Evolutionary conservation across 139 green algal genomes (phyloP), one percentile per base, ranked within the genome.

Genomic region (Picochlorum sp.): DNA sequence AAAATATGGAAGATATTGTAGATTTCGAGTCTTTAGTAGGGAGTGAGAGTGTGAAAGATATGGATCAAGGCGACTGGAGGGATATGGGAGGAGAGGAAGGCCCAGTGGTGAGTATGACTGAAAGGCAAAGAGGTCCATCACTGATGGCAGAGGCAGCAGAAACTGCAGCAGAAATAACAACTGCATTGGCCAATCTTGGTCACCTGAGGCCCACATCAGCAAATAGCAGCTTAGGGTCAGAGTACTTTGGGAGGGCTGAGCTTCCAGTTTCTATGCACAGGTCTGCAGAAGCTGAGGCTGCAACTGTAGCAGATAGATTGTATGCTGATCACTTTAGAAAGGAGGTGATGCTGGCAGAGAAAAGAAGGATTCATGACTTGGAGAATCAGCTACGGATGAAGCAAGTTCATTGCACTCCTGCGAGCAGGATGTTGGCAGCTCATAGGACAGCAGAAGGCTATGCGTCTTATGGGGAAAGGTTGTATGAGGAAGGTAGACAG

Each of bases 401-500:
- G 35, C 59, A 72, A 64, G 63, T 69, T 41, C 59, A 56, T 61
- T 85, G 88, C 36, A 79, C 63, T 18, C 83, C 73, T 64, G 78
- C 81, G 40, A 86, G 74, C 57, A 52, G 65, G 40, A 65, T 83
- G 57, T 82, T 93, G 70, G 85, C 82, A 57, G 55, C 61, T 9
- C 69, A 77, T 24, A 69, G 85, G 4, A 81, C 36, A 43, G 31
- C 51, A 10, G 81, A 73, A 8, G 58, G 59, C 1, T 90, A 82
- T 68, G 63, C 68, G 20, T 89, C 87, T 61, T 90, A 91, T 43
- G 82, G 82, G 16, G 81, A 90, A 72, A 83, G 86, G 64, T 70
- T 92, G 44, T 92, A 92, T 55, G 76, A 80, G 45, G 83, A 92
- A 69, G 82, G 83, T 20, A 58, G 39, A 47, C 18, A 47, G 22